Conservation (phyloP, 768 basidiomycete genomes). For the Leccinum fibrillosum region DNA sequence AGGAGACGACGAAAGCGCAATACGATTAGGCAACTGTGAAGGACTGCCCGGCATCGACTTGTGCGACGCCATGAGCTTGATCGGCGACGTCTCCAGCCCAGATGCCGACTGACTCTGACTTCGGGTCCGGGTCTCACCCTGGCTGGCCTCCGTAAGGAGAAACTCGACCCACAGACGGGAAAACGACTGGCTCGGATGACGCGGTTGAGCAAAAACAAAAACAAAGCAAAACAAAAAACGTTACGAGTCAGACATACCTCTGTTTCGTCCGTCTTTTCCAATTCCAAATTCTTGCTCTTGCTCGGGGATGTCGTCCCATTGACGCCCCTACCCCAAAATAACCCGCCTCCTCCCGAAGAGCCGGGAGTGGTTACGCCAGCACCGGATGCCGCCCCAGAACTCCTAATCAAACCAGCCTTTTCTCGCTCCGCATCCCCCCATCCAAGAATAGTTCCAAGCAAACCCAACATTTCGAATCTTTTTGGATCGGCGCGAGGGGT, state of each 20-base stretch:
- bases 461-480: slow-evolving; percentile 92
- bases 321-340: slow-evolving; percentile 20
- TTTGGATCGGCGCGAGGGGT: slow-evolving; percentile 92
- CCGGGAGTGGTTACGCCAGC: slow-evolving; percentile 18
- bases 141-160: slow-evolving; percentile 82
- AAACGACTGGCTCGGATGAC: slow-evolving; percentile 69
- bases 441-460: slow-evolving; percentile 85
- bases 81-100: slow-evolving; percentile 13
- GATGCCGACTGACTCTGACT: slow-evolving; percentile 19
- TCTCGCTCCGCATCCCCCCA: slow-evolving; percentile 93
- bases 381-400: slow-evolving; percentile 52
- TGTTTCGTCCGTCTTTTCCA: slow-evolving; percentile 80
- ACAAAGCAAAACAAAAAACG: neutral
- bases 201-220: neutral
- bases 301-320: slow-evolving; percentile 28
- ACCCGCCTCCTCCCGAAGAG: slow-evolving; percentile 16
- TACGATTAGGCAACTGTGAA: slow-evolving; percentile 21
- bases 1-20: slow-evolving; percentile 1
- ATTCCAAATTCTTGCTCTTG: slow-evolving; percentile 45
- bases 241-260: slow-evolving; percentile 46
- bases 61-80: slow-evolving; percentile 26
- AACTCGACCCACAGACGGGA: slow-evolving; percentile 98
- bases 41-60: slow-evolving; percentile 40
- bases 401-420: slow-evolving; percentile 61
- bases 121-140: slow-evolving; percentile 25